Evolutionary conservation across 345 rosid species (phyloP).

Genomic region (Boechera stricta): DNA sequence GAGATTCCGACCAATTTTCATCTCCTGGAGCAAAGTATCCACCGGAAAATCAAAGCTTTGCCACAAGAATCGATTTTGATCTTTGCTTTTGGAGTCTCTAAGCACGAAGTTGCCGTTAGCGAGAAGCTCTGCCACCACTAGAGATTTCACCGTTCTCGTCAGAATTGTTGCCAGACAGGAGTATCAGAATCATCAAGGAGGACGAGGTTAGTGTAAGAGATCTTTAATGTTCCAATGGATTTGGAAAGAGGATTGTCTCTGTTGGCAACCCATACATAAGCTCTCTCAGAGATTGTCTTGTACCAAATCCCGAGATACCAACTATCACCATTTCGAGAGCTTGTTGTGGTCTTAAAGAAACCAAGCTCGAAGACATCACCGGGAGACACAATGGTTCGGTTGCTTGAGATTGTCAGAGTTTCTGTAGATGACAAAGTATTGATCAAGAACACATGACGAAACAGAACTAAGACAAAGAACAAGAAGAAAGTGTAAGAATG

Average conservation of each 20-base stretch:
- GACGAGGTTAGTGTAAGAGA: constrained; percentile 48
- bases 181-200: constrained; percentile 45
- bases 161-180: constrained; percentile 64
- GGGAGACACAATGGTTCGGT: constrained; percentile 64
- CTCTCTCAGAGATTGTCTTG: constrained; percentile 55
- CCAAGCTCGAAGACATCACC: constrained; percentile 69
- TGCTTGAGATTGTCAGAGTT: constrained; percentile 45
- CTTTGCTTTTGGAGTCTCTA: constrained; percentile 43
- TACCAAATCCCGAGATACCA: constrained; percentile 87
- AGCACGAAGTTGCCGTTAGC: constrained; percentile 76
- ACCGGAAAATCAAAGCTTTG: constrained; percentile 81
- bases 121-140: constrained; percentile 62
- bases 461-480: constrained; percentile 33
- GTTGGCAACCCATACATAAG: constrained; percentile 83
- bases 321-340: constrained; percentile 33
- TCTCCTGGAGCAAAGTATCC: constrained; percentile 68
- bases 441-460: constrained; percentile 38
- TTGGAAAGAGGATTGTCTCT: constrained; percentile 63
- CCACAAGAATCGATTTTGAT: constrained; percentile 53
- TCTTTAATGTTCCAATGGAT: constrained; percentile 51
- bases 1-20: constrained; percentile 77
- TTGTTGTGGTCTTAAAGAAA: constrained; percentile 55
- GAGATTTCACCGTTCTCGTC: constrained; percentile 33
- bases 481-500: constrained; percentile 36
- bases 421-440: constrained; percentile 51